A percentile compares a stretch with the other conserved stretches of the same genome.
These are phyloP conservation scores for Xylaria sp. DNA, from an alignment of 2,329 filamentous ascomycete species.

Conservation along the genomic window DNA sequence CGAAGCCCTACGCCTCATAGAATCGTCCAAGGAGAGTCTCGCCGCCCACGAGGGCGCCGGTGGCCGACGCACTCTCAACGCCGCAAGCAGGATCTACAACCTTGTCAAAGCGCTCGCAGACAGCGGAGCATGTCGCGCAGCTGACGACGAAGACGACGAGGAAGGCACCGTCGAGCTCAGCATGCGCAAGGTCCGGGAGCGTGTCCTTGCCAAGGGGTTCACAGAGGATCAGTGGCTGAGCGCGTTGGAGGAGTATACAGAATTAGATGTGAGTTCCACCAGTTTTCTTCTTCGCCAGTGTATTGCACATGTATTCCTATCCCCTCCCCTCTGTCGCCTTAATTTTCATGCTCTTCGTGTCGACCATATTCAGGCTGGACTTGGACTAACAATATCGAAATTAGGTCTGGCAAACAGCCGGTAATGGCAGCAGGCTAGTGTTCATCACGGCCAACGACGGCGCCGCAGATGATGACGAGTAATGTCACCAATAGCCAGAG, in stretches of 20 bases:
- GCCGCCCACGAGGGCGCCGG: conserved; percentile 68
- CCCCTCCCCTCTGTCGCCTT: background rate
- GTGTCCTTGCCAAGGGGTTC: conserved; percentile 95
- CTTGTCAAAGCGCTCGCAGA: conserved; percentile 89
- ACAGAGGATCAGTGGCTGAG: conserved; percentile 90
- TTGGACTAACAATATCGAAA: conserved; percentile 17
- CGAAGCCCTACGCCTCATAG: conserved; percentile 87
- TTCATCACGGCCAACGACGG: conserved; percentile 61
- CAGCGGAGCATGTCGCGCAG: conserved; percentile 81
- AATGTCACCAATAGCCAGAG: background rate
- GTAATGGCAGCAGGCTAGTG: conserved; percentile 71
- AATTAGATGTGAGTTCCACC: conserved; percentile 80
- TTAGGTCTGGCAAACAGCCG: conserved; percentile 80
- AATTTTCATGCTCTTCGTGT: conserved; percentile 25
- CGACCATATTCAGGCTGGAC: conserved; percentile 34
- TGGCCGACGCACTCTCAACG: conserved; percentile 72
- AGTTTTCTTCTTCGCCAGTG: background rate
- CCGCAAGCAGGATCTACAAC: conserved; percentile 91
- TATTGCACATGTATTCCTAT: background rate
- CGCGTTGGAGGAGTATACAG: conserved; percentile 87
- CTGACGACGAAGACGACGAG: conserved; percentile 59
- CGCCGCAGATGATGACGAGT: conserved; percentile 34
- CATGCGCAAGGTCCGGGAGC: conserved; percentile 85
- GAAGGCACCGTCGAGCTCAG: conserved; percentile 71
- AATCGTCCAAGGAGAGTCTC: conserved; percentile 91